phyloP scores from a whole-genome alignment of 2,329 filamentous ascomycete species.

The Diaporthe vexans region DNA sequence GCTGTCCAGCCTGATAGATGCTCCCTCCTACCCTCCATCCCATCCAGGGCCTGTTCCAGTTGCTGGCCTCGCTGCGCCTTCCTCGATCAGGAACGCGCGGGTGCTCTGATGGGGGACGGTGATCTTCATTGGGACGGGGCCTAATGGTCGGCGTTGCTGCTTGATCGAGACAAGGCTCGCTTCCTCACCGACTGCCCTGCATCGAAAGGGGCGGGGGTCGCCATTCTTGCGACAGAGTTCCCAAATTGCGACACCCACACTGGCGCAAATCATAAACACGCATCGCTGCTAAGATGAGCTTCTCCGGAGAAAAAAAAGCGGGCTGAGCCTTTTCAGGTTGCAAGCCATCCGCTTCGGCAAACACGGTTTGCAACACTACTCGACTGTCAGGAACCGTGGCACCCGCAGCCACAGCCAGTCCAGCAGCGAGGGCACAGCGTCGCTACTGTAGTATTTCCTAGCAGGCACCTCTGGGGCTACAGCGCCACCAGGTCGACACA shows the following conservation, averaged over 20 bases:
- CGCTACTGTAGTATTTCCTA: conserved; percentile 10
- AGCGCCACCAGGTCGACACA: not conserved
- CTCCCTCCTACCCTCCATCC: conserved; percentile 6
- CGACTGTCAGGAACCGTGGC: conserved; percentile 31
- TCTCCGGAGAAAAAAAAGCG: conserved; percentile 33
- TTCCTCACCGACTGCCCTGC: conserved; percentile 43
- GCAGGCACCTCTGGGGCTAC: conserved; percentile 18
- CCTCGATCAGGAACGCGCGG: conserved; percentile 52
- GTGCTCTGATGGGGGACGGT: conserved; percentile 49
- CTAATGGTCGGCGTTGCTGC: conserved; percentile 54
- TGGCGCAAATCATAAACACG: conserved; percentile 36
- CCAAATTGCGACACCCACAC: conserved; percentile 39
- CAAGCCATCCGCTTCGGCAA: conserved; percentile 45
- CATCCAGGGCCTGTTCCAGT: conserved; percentile 39
- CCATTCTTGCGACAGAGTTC: conserved; percentile 38
- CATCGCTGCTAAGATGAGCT: conserved; percentile 38
- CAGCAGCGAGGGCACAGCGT: not conserved
- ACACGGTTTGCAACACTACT: conserved; percentile 44
- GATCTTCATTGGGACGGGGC: conserved; percentile 55
- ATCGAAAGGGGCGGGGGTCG: conserved; percentile 38
- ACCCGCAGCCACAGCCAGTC: conserved; percentile 7
- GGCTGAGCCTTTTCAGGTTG: conserved; percentile 35
- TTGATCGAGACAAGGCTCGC: conserved; percentile 52
- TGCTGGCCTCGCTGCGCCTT: conserved; percentile 46
- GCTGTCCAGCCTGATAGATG: conserved; percentile 29